Base-by-base conservation (phyloP, 2,329 filamentous ascomycete species). In the Cadophora malorum region DNA sequence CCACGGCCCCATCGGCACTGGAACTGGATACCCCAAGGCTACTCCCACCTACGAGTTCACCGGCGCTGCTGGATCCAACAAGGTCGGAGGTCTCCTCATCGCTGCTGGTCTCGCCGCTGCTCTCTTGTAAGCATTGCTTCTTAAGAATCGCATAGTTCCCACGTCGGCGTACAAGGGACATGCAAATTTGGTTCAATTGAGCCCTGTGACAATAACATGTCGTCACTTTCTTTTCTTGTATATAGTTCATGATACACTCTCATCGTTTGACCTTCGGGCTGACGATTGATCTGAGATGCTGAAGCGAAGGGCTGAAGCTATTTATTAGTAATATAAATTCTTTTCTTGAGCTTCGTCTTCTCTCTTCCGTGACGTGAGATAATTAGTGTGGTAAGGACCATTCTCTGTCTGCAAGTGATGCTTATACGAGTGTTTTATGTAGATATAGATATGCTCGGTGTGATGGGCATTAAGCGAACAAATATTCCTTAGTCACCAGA, bases 201-300 rank as follows among this genome's bases (percentile, higher is more conserved):
- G 16, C 9, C 56, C 9, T 14, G n/a, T 41, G 35, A 19, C 33
- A 16, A 41, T 41, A 25, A 35, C 5, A 28, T 59, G 8, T 21
- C n/a, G 21, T 59, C 56, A 45, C 33, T 25, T 41, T 59, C 5
- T 28, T 45, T 58, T 59, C 56, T 45, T 59, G 56, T 59, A 59
- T 28, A 59, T 59, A 59, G 21, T 41, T 41, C 35, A 45, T 45
- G 56, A 59, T 59, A 58, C n/a, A 41, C 35, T 41, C 33, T 59
- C 56, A 38, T 59, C 35, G 56, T 25, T 41, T 59, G 12, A 16
- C 35, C 12, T 45, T 59, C 6, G 5, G 35, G 21, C 35, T 16
- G 9, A 21, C 35, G 56, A 28, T 59, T 45, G 33, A 45, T 59
- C 33, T 19, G 35, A 16, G 56, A 59, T 25, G 56, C 56, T 45